Evolutionary conservation across 176 grass and related monocot genomes (phyloP), one percentile per base, ranked within the genome.

Genomic region (Triticum urartu): DNA sequence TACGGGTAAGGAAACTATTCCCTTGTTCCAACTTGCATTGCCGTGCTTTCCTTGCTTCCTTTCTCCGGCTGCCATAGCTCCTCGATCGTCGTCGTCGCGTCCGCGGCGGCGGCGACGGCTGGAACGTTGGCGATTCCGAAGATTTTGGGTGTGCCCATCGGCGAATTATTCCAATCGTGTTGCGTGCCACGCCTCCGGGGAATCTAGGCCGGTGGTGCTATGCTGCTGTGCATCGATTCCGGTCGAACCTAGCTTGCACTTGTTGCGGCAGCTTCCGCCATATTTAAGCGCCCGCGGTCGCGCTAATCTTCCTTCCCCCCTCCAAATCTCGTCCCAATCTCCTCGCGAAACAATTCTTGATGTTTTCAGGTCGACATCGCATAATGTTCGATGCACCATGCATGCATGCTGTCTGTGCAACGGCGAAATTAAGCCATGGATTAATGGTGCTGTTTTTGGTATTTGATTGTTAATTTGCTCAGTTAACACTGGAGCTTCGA

Each of bases 121-220:
- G 72, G 42, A 10, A 28, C 42, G 42, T 81, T 42, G 22, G 77
- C 18, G 77, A 87, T 85, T 65, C 86, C 86, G 17, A 15, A 76
- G 56, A 69, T 48, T 84, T 26, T 83, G 88, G 48, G 79, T 20
- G 79, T 42, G 33, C 42, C 45, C 68, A 13, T 81, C 47, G 61
- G 20, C 61, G 89, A 91, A 85, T 91, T 88, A 91, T 88, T 91
- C 89, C 40, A 52, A 18, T 71, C 67, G 33, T 68, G 52, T 85
- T 88, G 89, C 69, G 77, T 12, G 81, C 79, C 81, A 88, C 62
- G 62, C 86, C 86, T 69, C 50, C 14, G 52, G 32, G 30, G 71
- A 88, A 88, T 88, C 60, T 60, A 17, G 36, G 34, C 60, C 24
- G 62, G 89, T 6, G 50, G 48, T 52, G 48, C 48, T 6, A 68